These are phyloP conservation scores for Metschnikowia amazonensis DNA, from an alignment of 805 yeast genomes.

Conservation along the genomic window DNA sequence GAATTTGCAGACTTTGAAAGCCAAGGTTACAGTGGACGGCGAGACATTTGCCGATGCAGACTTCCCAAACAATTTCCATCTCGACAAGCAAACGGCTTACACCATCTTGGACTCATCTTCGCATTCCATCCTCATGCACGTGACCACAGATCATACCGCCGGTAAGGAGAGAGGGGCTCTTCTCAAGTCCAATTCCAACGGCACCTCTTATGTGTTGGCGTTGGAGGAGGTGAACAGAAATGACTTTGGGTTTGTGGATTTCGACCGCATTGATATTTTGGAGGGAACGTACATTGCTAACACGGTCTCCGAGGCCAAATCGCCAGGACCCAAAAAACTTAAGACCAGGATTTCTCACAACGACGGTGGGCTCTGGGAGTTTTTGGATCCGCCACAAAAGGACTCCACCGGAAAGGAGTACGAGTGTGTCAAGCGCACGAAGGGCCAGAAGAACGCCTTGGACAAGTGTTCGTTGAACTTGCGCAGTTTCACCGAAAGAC, in stretches of 20 bases:
- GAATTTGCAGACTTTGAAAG: constrained; percentile 44
- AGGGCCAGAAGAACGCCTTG: constrained; percentile 28
- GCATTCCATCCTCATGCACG: constrained; percentile 75
- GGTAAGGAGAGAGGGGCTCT: constrained; percentile 70
- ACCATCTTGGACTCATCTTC: constrained; percentile 74
- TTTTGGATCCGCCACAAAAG: constrained; percentile 60
- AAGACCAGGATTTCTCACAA: constrained; percentile 77
- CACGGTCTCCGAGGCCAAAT: constrained; percentile 54
- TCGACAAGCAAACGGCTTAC: constrained; percentile 56
- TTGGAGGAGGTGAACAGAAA: constrained; percentile 74
- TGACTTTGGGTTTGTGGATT: constrained; percentile 74
- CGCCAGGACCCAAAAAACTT: constrained; percentile 49
- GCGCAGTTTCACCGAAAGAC: constrained; percentile 87
- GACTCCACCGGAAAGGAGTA: constrained; percentile 60
- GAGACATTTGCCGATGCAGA: constrained; percentile 67
- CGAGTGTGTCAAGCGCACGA: constrained; percentile 42
- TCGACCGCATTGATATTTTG: constrained; percentile 73
- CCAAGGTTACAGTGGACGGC: constrained; percentile 80
- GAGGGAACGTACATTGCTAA: constrained; percentile 84
- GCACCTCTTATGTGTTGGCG: constrained; percentile 75
- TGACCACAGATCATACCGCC: constrained; percentile 54
- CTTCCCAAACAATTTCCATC: constrained; percentile 63
- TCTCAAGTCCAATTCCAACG: constrained; percentile 86
- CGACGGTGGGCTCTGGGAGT: constrained; percentile 88
- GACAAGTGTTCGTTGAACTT: constrained; percentile 74